These are phyloP conservation scores for Physcomitrium patens DNA, from an alignment of 225 moss, liverwort and hornwort species.

Conservation along the genomic window DNA sequence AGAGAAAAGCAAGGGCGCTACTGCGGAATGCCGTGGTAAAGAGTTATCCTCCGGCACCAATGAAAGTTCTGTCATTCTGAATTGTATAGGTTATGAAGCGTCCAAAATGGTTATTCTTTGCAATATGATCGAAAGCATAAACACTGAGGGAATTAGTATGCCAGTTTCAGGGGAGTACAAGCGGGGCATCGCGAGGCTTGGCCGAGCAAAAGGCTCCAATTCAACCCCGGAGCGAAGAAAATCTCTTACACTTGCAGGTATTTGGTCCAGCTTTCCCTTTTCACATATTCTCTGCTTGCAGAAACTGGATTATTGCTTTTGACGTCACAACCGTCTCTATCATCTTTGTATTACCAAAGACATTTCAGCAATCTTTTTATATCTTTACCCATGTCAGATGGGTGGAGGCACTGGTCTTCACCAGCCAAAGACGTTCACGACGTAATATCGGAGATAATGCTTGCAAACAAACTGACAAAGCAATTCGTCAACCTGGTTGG, in stretches of 20 bases:
- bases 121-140: not conserved
- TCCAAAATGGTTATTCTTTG: not conserved
- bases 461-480: slow-evolving; percentile 75
- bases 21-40: slow-evolving; percentile 31
- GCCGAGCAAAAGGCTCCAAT: slow-evolving; percentile 10
- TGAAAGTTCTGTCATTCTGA: not conserved
- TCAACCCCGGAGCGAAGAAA: slow-evolving; percentile 28
- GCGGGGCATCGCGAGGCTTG: slow-evolving; percentile 17
- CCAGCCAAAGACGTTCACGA: slow-evolving; percentile 74
- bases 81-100: not conserved
- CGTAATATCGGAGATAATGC: slow-evolving; percentile 71
- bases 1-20: not conserved
- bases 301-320: not conserved
- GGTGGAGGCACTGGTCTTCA: slow-evolving; percentile 82
- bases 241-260: slow-evolving; percentile 39
- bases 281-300: slow-evolving; percentile 1
- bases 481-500: slow-evolving; percentile 56
- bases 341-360: not conserved
- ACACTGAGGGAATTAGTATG: not conserved
- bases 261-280: not conserved
- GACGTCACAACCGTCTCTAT: not conserved
- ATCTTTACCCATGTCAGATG: slow-evolving; percentile 36
- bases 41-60: not conserved
- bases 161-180: slow-evolving; percentile 28
- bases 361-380: not conserved